A percentile compares a stretch with the other conserved stretches of the same genome.
These are phyloP conservation scores for Cladorrhinum sp. DNA, from an alignment of 2,329 filamentous ascomycete genomes.

Conservation along the genomic window DNA sequence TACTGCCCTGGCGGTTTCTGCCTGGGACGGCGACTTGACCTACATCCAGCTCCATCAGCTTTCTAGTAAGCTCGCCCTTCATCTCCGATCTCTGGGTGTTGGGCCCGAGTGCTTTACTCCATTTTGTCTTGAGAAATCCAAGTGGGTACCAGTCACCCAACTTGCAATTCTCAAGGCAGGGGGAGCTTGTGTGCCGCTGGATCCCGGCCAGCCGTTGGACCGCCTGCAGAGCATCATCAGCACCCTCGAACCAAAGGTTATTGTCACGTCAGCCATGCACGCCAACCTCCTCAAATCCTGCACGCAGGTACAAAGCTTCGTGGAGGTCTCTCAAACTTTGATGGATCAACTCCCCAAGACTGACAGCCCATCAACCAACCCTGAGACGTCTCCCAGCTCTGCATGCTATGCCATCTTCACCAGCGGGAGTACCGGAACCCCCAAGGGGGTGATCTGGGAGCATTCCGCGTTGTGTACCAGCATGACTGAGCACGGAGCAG, in stretches of 20 bases:
- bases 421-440: slow-evolving; percentile 51
- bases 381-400: slow-evolving; percentile 14
- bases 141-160: slow-evolving; percentile 21
- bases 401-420: slow-evolving; percentile 47
- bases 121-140: slow-evolving; percentile 27
- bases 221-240: slow-evolving; percentile 15
- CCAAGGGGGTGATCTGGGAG: slow-evolving; percentile 47
- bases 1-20: slow-evolving; percentile 14
- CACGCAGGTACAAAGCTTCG: not conserved
- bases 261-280: slow-evolving; percentile 9
- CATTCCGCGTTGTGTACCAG: slow-evolving; percentile 26
- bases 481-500: slow-evolving; percentile 38
- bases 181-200: slow-evolving; percentile 13
- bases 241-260: slow-evolving; percentile 18
- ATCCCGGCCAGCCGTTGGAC: slow-evolving; percentile 1
- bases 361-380: not conserved
- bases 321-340: slow-evolving; percentile 11
- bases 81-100: slow-evolving; percentile 17
- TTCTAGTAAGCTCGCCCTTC: slow-evolving; percentile 16
- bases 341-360: slow-evolving; percentile 17
- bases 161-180: slow-evolving; percentile 30
- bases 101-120: slow-evolving; percentile 22
- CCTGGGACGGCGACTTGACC: slow-evolving; percentile 22
- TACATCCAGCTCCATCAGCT: slow-evolving; percentile 20
- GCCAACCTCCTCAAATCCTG: slow-evolving; percentile 5